Base-by-base conservation (phyloP, 2,329 filamentous ascomycete genomes). In the Didymella pinodella region DNA sequence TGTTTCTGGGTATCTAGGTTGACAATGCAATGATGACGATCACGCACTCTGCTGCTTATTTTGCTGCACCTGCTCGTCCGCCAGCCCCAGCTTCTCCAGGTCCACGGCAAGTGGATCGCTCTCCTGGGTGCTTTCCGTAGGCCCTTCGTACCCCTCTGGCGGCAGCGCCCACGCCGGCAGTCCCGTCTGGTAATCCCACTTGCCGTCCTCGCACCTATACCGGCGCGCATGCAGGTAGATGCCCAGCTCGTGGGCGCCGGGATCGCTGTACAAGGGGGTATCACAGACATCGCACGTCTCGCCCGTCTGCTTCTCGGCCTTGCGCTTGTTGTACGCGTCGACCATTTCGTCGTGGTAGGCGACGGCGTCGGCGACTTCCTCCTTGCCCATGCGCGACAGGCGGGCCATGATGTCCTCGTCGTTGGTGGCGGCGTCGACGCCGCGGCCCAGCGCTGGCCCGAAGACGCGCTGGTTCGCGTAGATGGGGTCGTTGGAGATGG, bases 401-500 rank as follows among this genome's bases (percentile, higher is more conserved):
- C 92, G 87, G 20, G 88, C 88, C 75, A 99, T 93, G 67, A 99
- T 90, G 73, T 96, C 92, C 60, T 95, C 91, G 75, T 99, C 95
- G 41, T 89, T 87, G 57, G 92, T 89, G 26, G 85, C 85, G 20
- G 83, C 83, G 3, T 85, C 87, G 48, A 94, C 89, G 14, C 82
- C 81, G 48, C 81, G 85, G 16, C 92, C 95, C 0, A 99, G 86
- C 10, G 89, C 85, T 0, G 89, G 82, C 0, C 95, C 95, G 83
- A 96, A 99, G 11, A 99, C 95, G 57, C 88, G 88, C 73, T 92
- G 88, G 74, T 99, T 99, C 69, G 92, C 93, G 77, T 99, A 99
- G 68, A 99, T 98, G 7, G 95, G 95, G 73, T 99, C 95, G 76
- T 99, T 99, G 64, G 92, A 89, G 67, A 99, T 98, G 1, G 95